phyloP scores from a whole-genome alignment of 2,329 filamentous ascomycete species.

The Cytospora leucostoma region DNA sequence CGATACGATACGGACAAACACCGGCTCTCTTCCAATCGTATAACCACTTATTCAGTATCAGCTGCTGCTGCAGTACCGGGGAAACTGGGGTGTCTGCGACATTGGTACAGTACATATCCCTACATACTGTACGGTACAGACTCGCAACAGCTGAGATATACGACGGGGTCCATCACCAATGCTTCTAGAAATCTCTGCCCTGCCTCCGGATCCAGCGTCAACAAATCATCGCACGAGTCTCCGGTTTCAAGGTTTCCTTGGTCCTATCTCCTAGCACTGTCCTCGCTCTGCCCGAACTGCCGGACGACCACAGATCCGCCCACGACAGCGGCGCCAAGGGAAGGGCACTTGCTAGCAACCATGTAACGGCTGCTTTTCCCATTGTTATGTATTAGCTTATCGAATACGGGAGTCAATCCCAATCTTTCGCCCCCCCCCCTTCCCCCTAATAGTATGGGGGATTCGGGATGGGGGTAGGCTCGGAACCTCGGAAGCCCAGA shows the following conservation, averaged over 20 bases:
- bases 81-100: not conserved
- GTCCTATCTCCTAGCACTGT: slow-evolving; percentile 12
- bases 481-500: not conserved
- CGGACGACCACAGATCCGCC: slow-evolving; percentile 12
- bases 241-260: slow-evolving; percentile 7
- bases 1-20: slow-evolving; percentile 19
- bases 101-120: not conserved
- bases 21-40: slow-evolving; percentile 4
- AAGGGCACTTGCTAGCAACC: slow-evolving; percentile 9
- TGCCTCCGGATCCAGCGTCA: slow-evolving; percentile 8
- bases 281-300: slow-evolving; percentile 22
- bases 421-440: not conserved
- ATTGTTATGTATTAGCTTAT: slow-evolving; percentile 1
- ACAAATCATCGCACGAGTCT: slow-evolving; percentile 17
- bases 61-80: not conserved
- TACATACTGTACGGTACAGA: not conserved
- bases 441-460: slow-evolving; percentile 19
- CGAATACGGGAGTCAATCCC: slow-evolving; percentile 17
- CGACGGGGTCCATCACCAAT: slow-evolving; percentile 7
- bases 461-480: not conserved
- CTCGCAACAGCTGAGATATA: no score
- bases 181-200: slow-evolving; percentile 25
- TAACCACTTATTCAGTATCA: not conserved
- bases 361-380: no score
- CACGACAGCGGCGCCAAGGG: slow-evolving; percentile 1